Percentiles rank a stretch among this genome's conserved stretches.
Conservation (phyloP, 805 yeast genomes). For the Metschnikowia noctiluminum region DNA sequence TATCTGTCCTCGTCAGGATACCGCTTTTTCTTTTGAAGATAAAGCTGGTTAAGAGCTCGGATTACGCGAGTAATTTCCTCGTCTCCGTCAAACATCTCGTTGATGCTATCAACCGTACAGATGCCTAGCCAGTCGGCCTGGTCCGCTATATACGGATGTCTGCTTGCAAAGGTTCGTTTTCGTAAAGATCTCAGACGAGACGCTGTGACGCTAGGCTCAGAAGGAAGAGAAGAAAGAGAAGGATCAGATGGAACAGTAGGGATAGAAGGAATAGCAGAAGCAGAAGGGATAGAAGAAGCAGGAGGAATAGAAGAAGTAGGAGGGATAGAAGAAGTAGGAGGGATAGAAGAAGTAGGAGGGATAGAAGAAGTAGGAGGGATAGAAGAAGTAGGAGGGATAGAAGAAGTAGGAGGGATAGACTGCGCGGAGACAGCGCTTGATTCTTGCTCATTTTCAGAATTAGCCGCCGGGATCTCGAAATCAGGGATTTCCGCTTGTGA, state of each 20-base stretch:
- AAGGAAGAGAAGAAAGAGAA: too few relatives aligned
- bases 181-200: constrained; percentile 27
- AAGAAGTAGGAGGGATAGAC: too few relatives aligned
- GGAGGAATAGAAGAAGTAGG: too few relatives aligned
- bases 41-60: constrained; percentile 33
- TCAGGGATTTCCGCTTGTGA: too few relatives aligned
- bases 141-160: constrained; percentile 44
- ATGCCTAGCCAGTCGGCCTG: constrained; percentile 44
- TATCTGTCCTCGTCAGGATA: constrained; percentile 41
- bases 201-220: background rate
- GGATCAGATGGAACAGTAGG: too few relatives aligned
- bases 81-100: constrained; percentile 35
- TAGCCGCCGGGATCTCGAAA: background rate
- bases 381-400: too few relatives aligned
- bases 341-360: too few relatives aligned
- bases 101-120: constrained; percentile 32
- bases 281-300: too few relatives aligned
- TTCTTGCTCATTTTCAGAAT: background rate
- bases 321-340: too few relatives aligned
- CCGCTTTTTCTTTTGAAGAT: constrained; percentile 26
- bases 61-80: constrained; percentile 31
- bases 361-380: too few relatives aligned
- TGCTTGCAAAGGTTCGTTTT: constrained; percentile 41
- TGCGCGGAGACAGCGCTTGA: too few relatives aligned
- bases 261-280: background rate